Evolutionary conservation across 2,329 filamentous ascomycete species (phyloP).

Genomic region (Colletotrichum coccodes): DNA sequence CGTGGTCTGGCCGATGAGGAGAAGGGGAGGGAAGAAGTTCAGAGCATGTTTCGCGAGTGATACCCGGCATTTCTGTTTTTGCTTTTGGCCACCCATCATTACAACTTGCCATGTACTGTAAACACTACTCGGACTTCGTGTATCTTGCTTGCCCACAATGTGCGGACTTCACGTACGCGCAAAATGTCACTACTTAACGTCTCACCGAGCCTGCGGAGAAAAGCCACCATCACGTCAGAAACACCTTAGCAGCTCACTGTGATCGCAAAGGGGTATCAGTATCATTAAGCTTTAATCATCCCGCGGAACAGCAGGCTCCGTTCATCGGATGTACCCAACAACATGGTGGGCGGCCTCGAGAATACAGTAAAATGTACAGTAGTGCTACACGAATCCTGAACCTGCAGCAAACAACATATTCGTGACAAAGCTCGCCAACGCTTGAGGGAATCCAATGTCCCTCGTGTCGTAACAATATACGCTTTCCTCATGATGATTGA

Average conservation of each 20-base stretch:
- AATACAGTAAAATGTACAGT: not conserved
- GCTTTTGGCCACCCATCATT: not conserved
- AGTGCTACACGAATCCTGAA: not conserved
- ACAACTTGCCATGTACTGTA: not conserved
- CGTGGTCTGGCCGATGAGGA: conserved; percentile 57
- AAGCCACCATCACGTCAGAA: not conserved
- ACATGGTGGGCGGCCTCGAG: not conserved
- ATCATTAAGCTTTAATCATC: conserved; percentile 11
- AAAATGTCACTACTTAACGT: not conserved
- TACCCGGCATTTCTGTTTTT: not conserved
- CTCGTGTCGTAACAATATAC: not conserved
- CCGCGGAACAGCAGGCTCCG: not conserved
- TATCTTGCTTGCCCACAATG: not conserved
- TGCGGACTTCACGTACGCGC: not conserved
- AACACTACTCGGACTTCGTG: not conserved
- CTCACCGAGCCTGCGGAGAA: too few relatives aligned
- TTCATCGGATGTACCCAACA: not conserved
- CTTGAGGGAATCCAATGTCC: not conserved
- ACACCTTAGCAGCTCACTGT: not conserved
- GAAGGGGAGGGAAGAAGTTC: conserved; percentile 30
- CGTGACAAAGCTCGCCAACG: not conserved
- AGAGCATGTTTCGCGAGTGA: not conserved
- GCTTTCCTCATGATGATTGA: not conserved
- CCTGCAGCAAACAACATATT: not conserved
- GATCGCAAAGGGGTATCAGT: conserved; percentile 5